Evolutionary conservation across 805 yeast species (phyloP).

Genomic region (Cyberlindnera japonica): DNA sequence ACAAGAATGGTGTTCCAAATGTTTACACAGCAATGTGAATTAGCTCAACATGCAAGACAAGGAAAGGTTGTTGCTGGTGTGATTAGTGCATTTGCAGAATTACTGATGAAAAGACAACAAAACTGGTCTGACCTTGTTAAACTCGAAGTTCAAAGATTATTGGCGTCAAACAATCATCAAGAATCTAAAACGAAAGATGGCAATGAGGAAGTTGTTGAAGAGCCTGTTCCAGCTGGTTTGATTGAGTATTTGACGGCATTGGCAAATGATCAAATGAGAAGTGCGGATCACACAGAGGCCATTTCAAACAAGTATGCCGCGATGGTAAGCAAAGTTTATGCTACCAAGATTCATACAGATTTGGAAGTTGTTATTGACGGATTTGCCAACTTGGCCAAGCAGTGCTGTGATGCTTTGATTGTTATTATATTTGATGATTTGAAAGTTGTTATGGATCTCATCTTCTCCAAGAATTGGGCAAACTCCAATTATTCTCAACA

Average conservation of each 20-base stretch:
- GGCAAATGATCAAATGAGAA: conserved; percentile 78
- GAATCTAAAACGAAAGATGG: conserved; percentile 24
- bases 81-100: conserved; percentile 61
- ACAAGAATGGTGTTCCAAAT: conserved; percentile 75
- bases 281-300: conserved; percentile 66
- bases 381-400: conserved; percentile 68
- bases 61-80: conserved; percentile 78
- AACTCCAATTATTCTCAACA: conserved; percentile 52
- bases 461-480: conserved; percentile 69
- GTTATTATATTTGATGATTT: conserved; percentile 72
- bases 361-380: conserved; percentile 72
- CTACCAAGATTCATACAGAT: conserved; percentile 51
- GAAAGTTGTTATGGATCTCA: conserved; percentile 51
- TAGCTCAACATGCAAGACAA: conserved; percentile 80
- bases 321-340: conserved; percentile 63
- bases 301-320: conserved; percentile 61
- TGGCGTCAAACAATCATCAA: conserved; percentile 26
- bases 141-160: conserved; percentile 43
- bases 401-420: conserved; percentile 51
- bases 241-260: conserved; percentile 78
- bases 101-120: conserved; percentile 57
- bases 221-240: conserved; percentile 65
- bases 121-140: conserved; percentile 58
- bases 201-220: conserved; percentile 36
- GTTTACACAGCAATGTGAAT: conserved; percentile 86